These are phyloP conservation scores for Paracoccidioides brasiliensis DNA, from an alignment of 2,329 filamentous ascomycete genomes.

Conservation along the genomic window DNA sequence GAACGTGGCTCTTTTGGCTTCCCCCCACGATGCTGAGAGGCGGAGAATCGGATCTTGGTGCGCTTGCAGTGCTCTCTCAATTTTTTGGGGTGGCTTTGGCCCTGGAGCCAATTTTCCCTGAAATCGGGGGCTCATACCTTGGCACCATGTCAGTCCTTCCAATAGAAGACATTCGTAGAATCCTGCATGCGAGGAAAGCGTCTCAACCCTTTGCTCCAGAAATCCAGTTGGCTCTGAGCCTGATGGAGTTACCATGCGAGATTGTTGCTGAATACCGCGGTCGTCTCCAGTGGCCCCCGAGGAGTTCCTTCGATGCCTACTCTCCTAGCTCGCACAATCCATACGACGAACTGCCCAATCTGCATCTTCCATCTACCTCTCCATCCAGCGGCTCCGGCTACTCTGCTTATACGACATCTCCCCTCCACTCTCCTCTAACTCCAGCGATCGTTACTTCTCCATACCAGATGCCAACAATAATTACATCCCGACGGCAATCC, in stretches of 20 bases:
- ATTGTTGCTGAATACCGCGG: slow-evolving; percentile 55
- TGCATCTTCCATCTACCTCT: slow-evolving; percentile 22
- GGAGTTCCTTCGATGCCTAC: slow-evolving; percentile 25
- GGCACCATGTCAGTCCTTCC: slow-evolving; percentile 66
- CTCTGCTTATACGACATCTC: slow-evolving; percentile 28
- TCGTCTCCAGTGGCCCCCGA: slow-evolving; percentile 50
- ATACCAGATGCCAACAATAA: slow-evolving; percentile 22
- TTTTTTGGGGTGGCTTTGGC: slow-evolving; percentile 82
- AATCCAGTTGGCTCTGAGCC: slow-evolving; percentile 47
- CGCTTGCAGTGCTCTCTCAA: slow-evolving; percentile 73
- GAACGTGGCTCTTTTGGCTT: slow-evolving; percentile 93
- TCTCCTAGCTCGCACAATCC: slow-evolving; percentile 25
- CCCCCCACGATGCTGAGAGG: slow-evolving; percentile 72
- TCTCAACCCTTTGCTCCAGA: slow-evolving; percentile 45
- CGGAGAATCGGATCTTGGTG: slow-evolving; percentile 60
- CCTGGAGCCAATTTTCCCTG: slow-evolving; percentile 81
- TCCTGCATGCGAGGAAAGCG: slow-evolving; percentile 56
- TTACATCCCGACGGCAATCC: slow-evolving; percentile 23
- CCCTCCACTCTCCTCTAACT: slow-evolving; percentile 28
- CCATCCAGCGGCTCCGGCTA: slow-evolving; percentile 26
- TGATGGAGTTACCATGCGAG: slow-evolving; percentile 63
- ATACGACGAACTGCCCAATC: slow-evolving; percentile 22
- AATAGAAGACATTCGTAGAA: slow-evolving; percentile 72
- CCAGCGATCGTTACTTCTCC: slow-evolving; percentile 26
- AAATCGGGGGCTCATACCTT: slow-evolving; percentile 80